phyloP scores from a whole-genome alignment of 139 green algal species.

The Chlorella vulgaris region DNA sequence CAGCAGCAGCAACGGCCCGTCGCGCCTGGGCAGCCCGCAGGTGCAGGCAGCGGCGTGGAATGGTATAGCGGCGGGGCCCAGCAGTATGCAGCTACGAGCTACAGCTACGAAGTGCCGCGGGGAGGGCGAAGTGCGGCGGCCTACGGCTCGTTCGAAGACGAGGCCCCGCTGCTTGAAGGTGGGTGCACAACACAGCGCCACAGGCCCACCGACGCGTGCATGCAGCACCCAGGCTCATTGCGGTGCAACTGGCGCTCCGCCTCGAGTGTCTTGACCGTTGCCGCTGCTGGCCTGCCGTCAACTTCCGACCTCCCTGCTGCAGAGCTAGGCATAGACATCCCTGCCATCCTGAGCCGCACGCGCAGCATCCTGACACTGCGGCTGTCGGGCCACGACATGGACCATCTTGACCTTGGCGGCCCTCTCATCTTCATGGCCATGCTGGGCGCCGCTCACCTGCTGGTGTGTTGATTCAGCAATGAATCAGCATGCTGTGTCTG shows the following conservation, averaged over 20 bases:
- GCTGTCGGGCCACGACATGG: conserved; percentile 60
- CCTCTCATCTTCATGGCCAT: conserved; percentile 83
- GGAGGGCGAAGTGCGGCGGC: conserved; percentile 6
- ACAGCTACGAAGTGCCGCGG: not conserved
- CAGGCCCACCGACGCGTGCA: not conserved
- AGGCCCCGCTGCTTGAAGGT: conserved; percentile 88
- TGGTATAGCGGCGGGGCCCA: conserved; percentile 15
- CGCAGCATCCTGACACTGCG: conserved; percentile 71
- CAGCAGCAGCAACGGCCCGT: conserved; percentile 13
- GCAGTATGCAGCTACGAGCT: conserved; percentile 7
- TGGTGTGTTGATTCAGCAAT: conserved; percentile 63
- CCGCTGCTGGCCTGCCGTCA: not conserved
- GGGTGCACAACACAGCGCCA: not conserved
- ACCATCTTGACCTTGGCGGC: conserved; percentile 90
- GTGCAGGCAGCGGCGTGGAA: conserved; percentile 3
- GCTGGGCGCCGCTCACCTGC: conserved; percentile 79
- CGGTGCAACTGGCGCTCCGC: no score
- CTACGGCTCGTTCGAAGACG: conserved; percentile 82
- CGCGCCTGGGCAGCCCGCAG: not conserved
- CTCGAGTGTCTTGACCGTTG: no score
- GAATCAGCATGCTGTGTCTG: not conserved
- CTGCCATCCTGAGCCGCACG: conserved; percentile 77
- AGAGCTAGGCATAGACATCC: conserved; percentile 95
- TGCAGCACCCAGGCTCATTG: not conserved
- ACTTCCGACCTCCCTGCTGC: conserved; percentile 14